Evolutionary conservation across 192 early-diverging fungal genomes (phyloP).

Genomic region (Coemansia sp.): DNA sequence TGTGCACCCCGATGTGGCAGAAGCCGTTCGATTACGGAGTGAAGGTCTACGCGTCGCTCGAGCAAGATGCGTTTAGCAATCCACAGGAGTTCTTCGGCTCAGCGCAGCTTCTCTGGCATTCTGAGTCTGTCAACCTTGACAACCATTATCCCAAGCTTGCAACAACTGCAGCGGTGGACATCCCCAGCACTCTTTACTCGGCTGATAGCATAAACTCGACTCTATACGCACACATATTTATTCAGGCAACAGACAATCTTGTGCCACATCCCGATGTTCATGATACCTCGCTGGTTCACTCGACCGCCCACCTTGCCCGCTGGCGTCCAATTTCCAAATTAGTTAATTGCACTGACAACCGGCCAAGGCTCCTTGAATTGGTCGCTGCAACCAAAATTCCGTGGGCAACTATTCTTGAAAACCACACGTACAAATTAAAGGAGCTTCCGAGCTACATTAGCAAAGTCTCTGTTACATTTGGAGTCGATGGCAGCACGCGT

Average conservation of each 20-base stretch:
- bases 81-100: constrained; percentile 1
- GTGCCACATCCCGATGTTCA: constrained; percentile 3
- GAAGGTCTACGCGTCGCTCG: constrained; percentile 5
- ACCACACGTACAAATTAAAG: neutral
- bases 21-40: constrained; percentile 6
- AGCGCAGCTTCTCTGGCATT: constrained; percentile 13
- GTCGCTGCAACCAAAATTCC: constrained; percentile 3
- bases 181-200: neutral
- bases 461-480: neutral
- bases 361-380: neutral
- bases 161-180: neutral
- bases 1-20: neutral
- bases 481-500: neutral
- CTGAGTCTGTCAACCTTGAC: neutral
- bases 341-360: neutral
- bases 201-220: neutral
- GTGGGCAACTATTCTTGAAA: neutral
- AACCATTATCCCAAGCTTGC: constrained; percentile 1
- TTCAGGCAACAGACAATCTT: constrained; percentile 3
- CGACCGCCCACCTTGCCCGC: neutral
- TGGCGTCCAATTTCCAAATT: neutral
- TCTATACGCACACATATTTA: constrained; percentile 7
- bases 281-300: neutral
- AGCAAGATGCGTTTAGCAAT: neutral
- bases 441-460: neutral